Evolutionary conservation across 495 filamentous ascomycete genomes (phyloP), one percentile per base, ranked within the genome.

Genomic region (Penicillium crystallinum): DNA sequence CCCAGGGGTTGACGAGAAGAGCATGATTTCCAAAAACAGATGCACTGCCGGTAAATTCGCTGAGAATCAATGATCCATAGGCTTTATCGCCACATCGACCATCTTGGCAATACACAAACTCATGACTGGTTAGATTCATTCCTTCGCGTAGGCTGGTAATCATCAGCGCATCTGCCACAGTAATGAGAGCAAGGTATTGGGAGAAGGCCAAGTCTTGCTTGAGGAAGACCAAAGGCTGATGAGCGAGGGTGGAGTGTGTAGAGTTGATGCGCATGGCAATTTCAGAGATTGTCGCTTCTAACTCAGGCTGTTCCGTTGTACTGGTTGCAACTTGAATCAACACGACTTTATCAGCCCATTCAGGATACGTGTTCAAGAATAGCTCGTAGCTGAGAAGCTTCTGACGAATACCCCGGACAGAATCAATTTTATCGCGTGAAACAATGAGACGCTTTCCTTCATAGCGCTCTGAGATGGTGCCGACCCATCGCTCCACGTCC

Each of bases 211-310:
- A 88, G 57, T 97, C 91, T 67, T 97, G 91, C 69, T 95, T 89
- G 17, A 96, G 75, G 68, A 96, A 96, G n/a, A 96, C 88, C 7
- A 97, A 74, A 21, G 91, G 91, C 55, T 93, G 86, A 57, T 96
- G 90, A 1, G 89, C 86, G 22, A 97, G 78, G 25, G 88, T 95
- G 1, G 91, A 88, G 74, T 90, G 88, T 2, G 81, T 79, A 7
- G 89, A 90, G 63, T 97, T 95, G 57, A 97, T 91, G 27, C 91
- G 82, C 42, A 89, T 95, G 41, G 93, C 89, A 62, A 97, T 96
- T 54, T 95, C 90, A 7, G 87, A 89, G 12, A 96, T 87, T 2
- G 87, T 89, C 6, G 87, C 87, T 54, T 92, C 87, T 11, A 95
- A 81, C 60, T 95, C 90, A 25, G 82, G 80, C 66, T 92, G 86